Percentiles rank a stretch among this genome's conserved stretches.
Conservation (phyloP, 2,329 filamentous ascomycete genomes). For the Meredithiella fracta region DNA sequence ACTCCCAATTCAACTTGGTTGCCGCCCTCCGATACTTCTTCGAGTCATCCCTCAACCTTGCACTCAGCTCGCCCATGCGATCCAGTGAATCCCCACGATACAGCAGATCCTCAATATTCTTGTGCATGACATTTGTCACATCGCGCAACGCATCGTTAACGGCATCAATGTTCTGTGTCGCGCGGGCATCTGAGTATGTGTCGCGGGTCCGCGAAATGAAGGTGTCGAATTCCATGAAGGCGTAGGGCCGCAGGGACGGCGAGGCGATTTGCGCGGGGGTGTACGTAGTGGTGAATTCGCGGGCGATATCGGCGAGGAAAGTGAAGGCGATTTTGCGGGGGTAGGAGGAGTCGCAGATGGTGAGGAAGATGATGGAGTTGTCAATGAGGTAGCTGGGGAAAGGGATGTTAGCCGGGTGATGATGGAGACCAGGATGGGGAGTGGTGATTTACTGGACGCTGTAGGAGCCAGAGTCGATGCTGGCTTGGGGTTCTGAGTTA, state of each 20-base stretch:
- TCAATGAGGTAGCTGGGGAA: constrained; percentile 61
- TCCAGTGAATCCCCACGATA: constrained; percentile 91
- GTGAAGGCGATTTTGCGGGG: constrained; percentile 97
- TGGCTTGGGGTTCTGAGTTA: constrained; percentile 79
- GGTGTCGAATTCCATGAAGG: constrained; percentile 94
- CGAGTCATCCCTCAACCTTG: constrained; percentile 73
- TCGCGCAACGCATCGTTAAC: constrained; percentile 94
- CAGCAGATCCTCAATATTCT: constrained; percentile 95
- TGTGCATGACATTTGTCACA: constrained; percentile 98
- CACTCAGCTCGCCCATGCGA: constrained; percentile 91
- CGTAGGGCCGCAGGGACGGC: constrained; percentile 70
- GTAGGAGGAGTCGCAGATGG: constrained; percentile 85
- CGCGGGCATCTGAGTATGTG: constrained; percentile 83
- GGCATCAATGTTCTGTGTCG: constrained; percentile 82
- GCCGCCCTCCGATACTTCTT: constrained; percentile 88
- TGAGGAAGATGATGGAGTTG: constrained; percentile 72
- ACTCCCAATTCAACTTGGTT: constrained; percentile 93
- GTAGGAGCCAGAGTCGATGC: constrained; percentile 70
- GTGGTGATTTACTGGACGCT: constrained; percentile 59
- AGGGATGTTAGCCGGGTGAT: not conserved
- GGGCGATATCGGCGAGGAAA: constrained; percentile 81
- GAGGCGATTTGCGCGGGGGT: constrained; percentile 54
- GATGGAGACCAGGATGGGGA: not conserved
- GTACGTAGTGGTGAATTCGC: constrained; percentile 84
- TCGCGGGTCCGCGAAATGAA: constrained; percentile 89